Evolutionary conservation across 2,329 filamentous ascomycete genomes (phyloP), one percentile per base, ranked within the genome.

Genomic region (Fusarium sp.): DNA sequence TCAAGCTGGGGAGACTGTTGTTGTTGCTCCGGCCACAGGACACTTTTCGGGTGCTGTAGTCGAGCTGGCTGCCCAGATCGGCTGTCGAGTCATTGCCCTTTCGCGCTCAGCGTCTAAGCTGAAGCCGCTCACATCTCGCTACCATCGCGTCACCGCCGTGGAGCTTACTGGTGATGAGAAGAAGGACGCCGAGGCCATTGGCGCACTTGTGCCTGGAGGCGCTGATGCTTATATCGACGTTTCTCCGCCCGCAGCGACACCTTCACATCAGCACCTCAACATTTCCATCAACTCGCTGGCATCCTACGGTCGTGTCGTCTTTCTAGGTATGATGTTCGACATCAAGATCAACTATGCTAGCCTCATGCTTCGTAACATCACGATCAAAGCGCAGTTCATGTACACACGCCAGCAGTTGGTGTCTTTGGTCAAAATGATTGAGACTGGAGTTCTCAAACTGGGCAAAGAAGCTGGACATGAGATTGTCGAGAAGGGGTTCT

Each of bases 41-140:
- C 69, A 76, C 11, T 76, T 71, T 19, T 76, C 73, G 0, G 72
- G 73, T 1, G 69, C 71, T 0, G 66, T 73, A 1, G 66, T 63
- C 3, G 73, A 76, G 15, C 0, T 73, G 1, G 71, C 63, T 4
- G 71, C 66, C 3, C 71, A 74, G 19, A 64, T 76, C 6, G 73
- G 73, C 4, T 74, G 69, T 7, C 54, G 49, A 7, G 73, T 76
- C 1, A 73, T 76, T 31, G 73, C 73, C 1, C 52, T 74, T 23
- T 70, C 71, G 0, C 61, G 73, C 4, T 66, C 63, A 3, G 51
- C 52, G 0, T 46, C 56, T 2, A 74, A 66, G n/a, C 23, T 76
- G 2, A 39, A 54, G 1, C 66, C 69, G 18, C 45, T 76, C 1
- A 66, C 57, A 12, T 66, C 61, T 4, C 59, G 23, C 0, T 62